Evolutionary conservation across 2,329 filamentous ascomycete species (phyloP), one percentile per base, ranked within the genome.

Genomic region (Sclerotinia subarctica): DNA sequence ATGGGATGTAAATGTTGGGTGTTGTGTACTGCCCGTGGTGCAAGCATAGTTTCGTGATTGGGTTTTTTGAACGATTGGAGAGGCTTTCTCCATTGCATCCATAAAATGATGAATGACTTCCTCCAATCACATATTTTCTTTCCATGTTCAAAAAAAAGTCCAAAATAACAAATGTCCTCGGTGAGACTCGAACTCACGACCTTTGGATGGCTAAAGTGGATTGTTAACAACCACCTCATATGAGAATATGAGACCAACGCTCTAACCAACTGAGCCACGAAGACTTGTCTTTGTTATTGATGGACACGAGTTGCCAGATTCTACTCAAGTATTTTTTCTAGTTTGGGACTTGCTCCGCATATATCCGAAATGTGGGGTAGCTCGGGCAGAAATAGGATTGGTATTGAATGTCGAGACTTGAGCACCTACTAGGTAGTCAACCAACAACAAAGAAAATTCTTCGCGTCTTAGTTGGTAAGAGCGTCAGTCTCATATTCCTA

Each of bases 101-200:
- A 15, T 42, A 42, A 42, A 42, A 42, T 15, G 13, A 42, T 42
- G 13, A 42, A 42, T 42, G 13, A 42, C 38, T 42, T 15, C 38
- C 38, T 42, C 11, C 38, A 42, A 13, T 42, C 38, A 42, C 11
- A 42, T 42, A 42, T 42, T 1, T 42, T 13, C 38, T 42, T 42
- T 42, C 13, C 38, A 21, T 47, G 17, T 19, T 19, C 44, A 21
- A 21, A 46, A 46, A 11, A 54, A 2, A 8, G 3, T 6, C 3
- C 1, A 35, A 32, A 62, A 42, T 15, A 32, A 11, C 5, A 57
- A 67, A 35, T 80, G 78, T 80, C 78, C 78, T 79, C 74, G 76
- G 78, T 77, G 77, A 82, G 79, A 74, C 75, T 80, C 77, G 83
- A 84, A 77, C 82, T 83, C 79, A 78, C 78, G 79, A 80, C 79